phyloP scores from a whole-genome alignment of 371 early-diverging fungal genomes.

The Lichtheimia hyalospora region DNA sequence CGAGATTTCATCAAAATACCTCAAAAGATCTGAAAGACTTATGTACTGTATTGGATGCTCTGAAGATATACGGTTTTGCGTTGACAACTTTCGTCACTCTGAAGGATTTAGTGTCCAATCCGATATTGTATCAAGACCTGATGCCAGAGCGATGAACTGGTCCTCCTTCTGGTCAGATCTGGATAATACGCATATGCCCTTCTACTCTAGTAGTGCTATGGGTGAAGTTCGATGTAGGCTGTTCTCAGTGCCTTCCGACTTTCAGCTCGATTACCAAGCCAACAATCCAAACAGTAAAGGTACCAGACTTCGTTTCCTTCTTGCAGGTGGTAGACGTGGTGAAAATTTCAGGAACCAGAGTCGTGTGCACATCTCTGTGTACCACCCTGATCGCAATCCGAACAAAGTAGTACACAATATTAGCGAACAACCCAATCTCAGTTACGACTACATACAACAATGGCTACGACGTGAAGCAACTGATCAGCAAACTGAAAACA shows the following conservation, averaged over 20 bases:
- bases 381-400: constrained; percentile 1
- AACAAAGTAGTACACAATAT: not conserved
- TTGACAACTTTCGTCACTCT: constrained; percentile 14
- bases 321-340: not conserved
- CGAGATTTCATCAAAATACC: not conserved
- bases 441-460: not conserved
- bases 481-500: not conserved
- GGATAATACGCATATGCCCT: too few relatives aligned
- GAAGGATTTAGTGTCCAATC: constrained; percentile 1
- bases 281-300: not conserved
- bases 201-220: not conserved
- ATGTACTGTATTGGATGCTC: too few relatives aligned
- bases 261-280: not conserved
- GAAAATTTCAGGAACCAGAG: too few relatives aligned
- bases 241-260: not conserved
- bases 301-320: not conserved
- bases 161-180: not conserved
- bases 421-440: not conserved
- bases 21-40: too few relatives aligned
- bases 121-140: not conserved
- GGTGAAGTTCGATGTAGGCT: not conserved
- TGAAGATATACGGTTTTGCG: constrained; percentile 24
- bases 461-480: not conserved
- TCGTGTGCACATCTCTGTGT: not conserved
- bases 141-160: not conserved